Evolutionary conservation across 768 basidiomycete genomes (phyloP).

Genomic region (Pisolithus microcarpus): DNA sequence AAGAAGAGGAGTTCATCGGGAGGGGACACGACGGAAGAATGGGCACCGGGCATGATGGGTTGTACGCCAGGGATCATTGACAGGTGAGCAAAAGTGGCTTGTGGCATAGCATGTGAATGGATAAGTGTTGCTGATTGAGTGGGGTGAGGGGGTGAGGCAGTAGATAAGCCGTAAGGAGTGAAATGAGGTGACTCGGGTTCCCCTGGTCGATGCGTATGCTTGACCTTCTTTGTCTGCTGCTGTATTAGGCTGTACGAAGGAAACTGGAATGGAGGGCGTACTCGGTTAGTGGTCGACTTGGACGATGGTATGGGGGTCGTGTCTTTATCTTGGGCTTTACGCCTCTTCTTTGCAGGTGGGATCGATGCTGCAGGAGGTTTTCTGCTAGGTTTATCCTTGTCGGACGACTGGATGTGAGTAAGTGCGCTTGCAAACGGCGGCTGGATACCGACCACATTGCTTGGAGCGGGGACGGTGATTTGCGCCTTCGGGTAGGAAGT

Average conservation of each 20-base stretch:
- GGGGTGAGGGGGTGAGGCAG: slow-evolving; percentile 27
- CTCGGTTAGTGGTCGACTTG: slow-evolving; percentile 43
- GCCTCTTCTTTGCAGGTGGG: slow-evolving; percentile 49
- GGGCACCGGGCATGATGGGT: slow-evolving; percentile 18
- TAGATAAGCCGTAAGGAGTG: slow-evolving; percentile 39
- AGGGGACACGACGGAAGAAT: slow-evolving; percentile 30
- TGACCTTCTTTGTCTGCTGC: slow-evolving; percentile 53
- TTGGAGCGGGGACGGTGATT: slow-evolving; percentile 35
- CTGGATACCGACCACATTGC: slow-evolving; percentile 40
- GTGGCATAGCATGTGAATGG: slow-evolving; percentile 24
- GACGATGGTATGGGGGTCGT: slow-evolving; percentile 49
- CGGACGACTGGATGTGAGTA: slow-evolving; percentile 29
- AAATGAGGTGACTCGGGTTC: slow-evolving; percentile 46
- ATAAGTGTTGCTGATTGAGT: slow-evolving; percentile 16
- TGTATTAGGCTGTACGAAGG: slow-evolving; percentile 4
- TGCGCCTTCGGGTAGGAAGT: slow-evolving; percentile 66
- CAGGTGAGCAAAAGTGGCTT: slow-evolving; percentile 21
- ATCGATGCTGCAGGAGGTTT: slow-evolving; percentile 32
- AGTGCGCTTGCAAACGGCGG: slow-evolving; percentile 38
- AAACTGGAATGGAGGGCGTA: slow-evolving; percentile 22
- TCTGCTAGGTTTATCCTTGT: slow-evolving; percentile 33
- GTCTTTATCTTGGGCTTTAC: slow-evolving; percentile 62
- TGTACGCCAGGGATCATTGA: slow-evolving; percentile 16
- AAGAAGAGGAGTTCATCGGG: slow-evolving; percentile 88
- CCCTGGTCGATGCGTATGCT: slow-evolving; percentile 53